These are phyloP conservation scores for Hortaea werneckii DNA, from an alignment of 2,329 filamentous ascomycete genomes.

Conservation along the genomic window DNA sequence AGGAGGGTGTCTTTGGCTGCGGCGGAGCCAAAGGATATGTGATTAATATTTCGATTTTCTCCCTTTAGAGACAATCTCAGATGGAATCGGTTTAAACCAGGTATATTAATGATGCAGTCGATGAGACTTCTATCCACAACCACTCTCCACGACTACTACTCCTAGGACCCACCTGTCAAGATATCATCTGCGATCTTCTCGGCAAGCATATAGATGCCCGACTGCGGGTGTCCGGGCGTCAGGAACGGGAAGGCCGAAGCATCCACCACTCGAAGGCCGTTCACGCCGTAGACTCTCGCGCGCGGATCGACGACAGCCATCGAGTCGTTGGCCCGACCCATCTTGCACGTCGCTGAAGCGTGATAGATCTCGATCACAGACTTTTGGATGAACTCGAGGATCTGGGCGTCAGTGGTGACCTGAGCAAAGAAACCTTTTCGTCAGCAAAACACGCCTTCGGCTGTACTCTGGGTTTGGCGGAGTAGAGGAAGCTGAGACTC, in stretches of 20 bases:
- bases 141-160: too few species aligned
- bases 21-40: neutral
- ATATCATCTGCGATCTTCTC: slow-evolving; percentile 3
- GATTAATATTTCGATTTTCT: neutral
- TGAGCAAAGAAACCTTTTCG: slow-evolving; percentile 4
- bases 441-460: too few species aligned
- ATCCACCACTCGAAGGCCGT: slow-evolving; percentile 16
- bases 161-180: neutral
- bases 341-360: slow-evolving; percentile 10
- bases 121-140: too few species aligned
- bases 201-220: slow-evolving; percentile 5
- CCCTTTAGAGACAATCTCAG: too few species aligned
- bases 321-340: slow-evolving; percentile 2
- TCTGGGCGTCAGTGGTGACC: slow-evolving; percentile 11
- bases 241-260: slow-evolving; percentile 9
- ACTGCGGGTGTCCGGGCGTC: slow-evolving; percentile 12
- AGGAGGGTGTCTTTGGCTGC: neutral
- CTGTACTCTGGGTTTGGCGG: too few species aligned
- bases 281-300: slow-evolving; percentile 13
- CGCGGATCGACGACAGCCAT: slow-evolving; percentile 10
- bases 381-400: slow-evolving; percentile 3
- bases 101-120: too few species aligned
- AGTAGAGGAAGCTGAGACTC: neutral
- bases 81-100: too few species aligned
- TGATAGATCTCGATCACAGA: slow-evolving; percentile 6